Conservation (phyloP, 352 stramenopile species). For the Phytophthora kernoviae region DNA sequence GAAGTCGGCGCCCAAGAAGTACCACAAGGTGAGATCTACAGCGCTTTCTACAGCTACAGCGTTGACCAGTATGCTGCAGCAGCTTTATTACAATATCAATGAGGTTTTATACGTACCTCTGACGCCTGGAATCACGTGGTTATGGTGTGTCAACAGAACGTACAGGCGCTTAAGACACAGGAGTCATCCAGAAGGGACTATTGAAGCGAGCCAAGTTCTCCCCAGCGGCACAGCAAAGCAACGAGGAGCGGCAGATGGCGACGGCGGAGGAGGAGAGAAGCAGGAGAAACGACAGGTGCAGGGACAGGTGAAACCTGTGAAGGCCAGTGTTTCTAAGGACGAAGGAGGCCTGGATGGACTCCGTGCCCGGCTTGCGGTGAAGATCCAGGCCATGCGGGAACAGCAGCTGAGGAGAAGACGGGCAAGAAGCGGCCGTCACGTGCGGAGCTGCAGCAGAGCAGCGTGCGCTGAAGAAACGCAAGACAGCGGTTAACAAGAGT, state of each 20-base stretch:
- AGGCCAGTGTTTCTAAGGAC: conserved; percentile 40
- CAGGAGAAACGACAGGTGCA: conserved; percentile 44
- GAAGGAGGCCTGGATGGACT: conserved; percentile 60
- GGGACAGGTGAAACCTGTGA: conserved; percentile 37
- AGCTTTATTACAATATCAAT: no score
- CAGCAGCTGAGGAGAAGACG: conserved; percentile 70
- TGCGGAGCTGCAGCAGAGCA: conserved; percentile 32
- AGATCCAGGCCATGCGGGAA: conserved; percentile 74
- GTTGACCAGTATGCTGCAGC: no score
- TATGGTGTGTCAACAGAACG: conserved; percentile 37
- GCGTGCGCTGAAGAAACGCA: conserved; percentile 39
- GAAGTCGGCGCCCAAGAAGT: conserved; percentile 75
- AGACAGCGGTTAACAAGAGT: conserved; percentile 60
- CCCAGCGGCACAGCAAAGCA: conserved; percentile 64
- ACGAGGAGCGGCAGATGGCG: conserved; percentile 59
- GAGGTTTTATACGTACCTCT: no score
- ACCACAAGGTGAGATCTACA: conserved; percentile 67
- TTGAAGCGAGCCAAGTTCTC: conserved; percentile 80
- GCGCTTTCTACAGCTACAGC: no score
- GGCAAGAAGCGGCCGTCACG: conserved; percentile 56
- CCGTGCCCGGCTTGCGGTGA: conserved; percentile 66
- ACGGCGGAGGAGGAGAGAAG: conserved; percentile 54
- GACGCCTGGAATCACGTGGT: no score
- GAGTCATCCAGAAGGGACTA: conserved; percentile 53
- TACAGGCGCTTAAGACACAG: conserved; percentile 58